A percentile compares a stretch with the other conserved stretches of the same genome.
phyloP scores from a whole-genome alignment of 768 basidiomycete genomes.

The Collybia sp. region DNA sequence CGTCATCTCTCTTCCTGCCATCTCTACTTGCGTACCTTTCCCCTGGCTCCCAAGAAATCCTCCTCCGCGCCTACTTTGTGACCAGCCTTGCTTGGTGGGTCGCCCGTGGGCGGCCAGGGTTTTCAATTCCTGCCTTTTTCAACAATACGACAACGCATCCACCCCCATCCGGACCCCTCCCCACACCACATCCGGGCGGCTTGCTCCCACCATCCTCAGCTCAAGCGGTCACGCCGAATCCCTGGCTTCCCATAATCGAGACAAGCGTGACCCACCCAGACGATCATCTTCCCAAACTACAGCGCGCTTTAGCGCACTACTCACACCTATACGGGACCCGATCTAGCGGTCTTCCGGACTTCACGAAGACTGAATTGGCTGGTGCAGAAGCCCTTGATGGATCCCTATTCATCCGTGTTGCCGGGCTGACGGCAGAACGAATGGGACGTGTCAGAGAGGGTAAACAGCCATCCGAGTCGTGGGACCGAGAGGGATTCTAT shows the following conservation, averaged over 20 bases:
- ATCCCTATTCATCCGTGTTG: slow-evolving; percentile 50
- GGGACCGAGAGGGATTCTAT: slow-evolving; percentile 20
- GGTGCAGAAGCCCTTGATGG: slow-evolving; percentile 51
- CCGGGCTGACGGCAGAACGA: slow-evolving; percentile 41
- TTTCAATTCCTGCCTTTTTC: slow-evolving; percentile 50
- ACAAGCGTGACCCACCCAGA: slow-evolving; percentile 52
- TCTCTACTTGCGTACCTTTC: slow-evolving; percentile 38
- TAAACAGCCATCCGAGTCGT: slow-evolving; percentile 11
- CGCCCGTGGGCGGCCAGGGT: slow-evolving; percentile 45
- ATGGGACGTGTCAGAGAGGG: slow-evolving; percentile 23
- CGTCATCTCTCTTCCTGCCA: slow-evolving; percentile 58
- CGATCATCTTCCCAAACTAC: slow-evolving; percentile 38
- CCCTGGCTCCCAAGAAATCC: slow-evolving; percentile 37
- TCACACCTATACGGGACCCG: slow-evolving; percentile 21
- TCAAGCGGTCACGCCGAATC: slow-evolving; percentile 38
- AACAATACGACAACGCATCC: slow-evolving; percentile 16
- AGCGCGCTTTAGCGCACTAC: slow-evolving; percentile 33
- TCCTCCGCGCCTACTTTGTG: slow-evolving; percentile 59
- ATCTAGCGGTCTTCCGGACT: slow-evolving; percentile 15
- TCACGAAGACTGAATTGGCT: slow-evolving; percentile 27
- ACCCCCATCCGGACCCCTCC: slow-evolving; percentile 12
- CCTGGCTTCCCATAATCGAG: slow-evolving; percentile 56
- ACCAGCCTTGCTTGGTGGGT: slow-evolving; percentile 50
- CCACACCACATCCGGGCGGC: slow-evolving; percentile 17
- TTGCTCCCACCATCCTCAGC: slow-evolving; percentile 24